Percentiles rank a stretch among this genome's conserved stretches.
Conservation (phyloP, 192 early-diverging fungal species). For the Backusella tarrabulga region DNA sequence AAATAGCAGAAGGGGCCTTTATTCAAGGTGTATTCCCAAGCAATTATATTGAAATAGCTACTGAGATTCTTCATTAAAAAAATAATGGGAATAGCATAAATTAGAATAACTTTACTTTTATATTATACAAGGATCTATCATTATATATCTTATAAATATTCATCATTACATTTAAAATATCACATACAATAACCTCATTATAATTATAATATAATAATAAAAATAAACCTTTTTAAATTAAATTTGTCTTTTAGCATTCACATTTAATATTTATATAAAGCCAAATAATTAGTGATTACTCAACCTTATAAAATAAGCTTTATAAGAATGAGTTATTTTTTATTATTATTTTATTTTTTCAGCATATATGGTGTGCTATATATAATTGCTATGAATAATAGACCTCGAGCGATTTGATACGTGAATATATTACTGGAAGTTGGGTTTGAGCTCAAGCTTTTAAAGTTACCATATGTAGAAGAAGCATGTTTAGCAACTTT, state of each 20-base stretch:
- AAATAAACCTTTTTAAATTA: not conserved
- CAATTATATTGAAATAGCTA: constrained; percentile 58
- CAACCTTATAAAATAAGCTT: no score
- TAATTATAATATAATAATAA: not conserved
- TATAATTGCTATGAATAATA: not conserved
- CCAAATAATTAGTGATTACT: no score
- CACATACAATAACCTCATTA: not conserved
- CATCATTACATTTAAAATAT: not conserved
- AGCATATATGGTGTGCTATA: no score
- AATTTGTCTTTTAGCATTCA: not conserved
- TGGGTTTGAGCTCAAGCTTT: constrained; percentile 32
- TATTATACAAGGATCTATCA: not conserved
- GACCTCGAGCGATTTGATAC: not conserved
- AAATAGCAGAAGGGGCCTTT: constrained; percentile 33
- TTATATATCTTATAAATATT: not conserved
- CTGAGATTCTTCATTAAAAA: not conserved
- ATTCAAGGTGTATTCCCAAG: constrained; percentile 77
- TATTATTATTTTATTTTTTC: not conserved
- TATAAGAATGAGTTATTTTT: no score
- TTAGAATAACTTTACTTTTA: not conserved
- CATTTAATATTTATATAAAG: no score
- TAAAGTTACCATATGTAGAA: constrained; percentile 12
- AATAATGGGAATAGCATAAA: not conserved
- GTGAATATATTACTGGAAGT: not conserved
- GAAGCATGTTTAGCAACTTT: constrained; percentile 40